Evolutionary conservation across 192 early-diverging fungal species (phyloP).

Genomic region (Diversispora epigaea): DNA sequence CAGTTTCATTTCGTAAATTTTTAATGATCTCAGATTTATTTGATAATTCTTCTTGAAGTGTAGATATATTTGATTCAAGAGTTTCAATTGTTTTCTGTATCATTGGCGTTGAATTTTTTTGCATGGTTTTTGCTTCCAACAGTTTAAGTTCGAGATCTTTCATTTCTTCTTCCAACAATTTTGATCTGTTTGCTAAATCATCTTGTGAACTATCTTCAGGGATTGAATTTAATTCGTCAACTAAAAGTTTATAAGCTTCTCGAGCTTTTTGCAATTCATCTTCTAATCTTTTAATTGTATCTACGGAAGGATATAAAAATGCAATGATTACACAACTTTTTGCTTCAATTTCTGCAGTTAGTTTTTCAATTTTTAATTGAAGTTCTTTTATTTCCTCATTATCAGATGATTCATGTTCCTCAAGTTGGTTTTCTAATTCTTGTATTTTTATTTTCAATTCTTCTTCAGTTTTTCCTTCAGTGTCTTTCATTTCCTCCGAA

Average conservation of each 20-base stretch:
- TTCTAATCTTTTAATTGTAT: slow-evolving; percentile 12
- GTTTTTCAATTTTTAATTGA: slow-evolving; percentile 6
- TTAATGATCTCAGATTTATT: too few species aligned
- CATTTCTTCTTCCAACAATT: not conserved
- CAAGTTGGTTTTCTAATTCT: too few species aligned
- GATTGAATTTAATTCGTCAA: not conserved
- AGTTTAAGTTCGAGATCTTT: slow-evolving; percentile 30
- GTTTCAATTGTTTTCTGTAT: too few species aligned
- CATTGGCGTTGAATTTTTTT: not conserved
- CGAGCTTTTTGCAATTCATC: slow-evolving; percentile 7
- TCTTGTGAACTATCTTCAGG: too few species aligned
- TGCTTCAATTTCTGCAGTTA: slow-evolving; percentile 22
- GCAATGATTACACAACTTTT: slow-evolving; percentile 29
- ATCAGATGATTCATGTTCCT: not conserved
- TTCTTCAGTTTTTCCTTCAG: too few species aligned
- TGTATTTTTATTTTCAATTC: too few species aligned
- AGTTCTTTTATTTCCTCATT: not conserved
- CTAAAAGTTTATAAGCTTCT: slow-evolving; percentile 8
- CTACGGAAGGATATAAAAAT: slow-evolving; percentile 8
- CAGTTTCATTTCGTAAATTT: not conserved
- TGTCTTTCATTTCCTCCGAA: too few species aligned
- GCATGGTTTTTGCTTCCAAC: not conserved
- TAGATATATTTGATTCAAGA: not conserved
- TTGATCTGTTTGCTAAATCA: too few species aligned
- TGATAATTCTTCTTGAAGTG: not conserved